Percentiles rank a stretch among this genome's conserved stretches.
Conservation (phyloP, 768 basidiomycete species). For the Hypholoma sublateritium region DNA sequence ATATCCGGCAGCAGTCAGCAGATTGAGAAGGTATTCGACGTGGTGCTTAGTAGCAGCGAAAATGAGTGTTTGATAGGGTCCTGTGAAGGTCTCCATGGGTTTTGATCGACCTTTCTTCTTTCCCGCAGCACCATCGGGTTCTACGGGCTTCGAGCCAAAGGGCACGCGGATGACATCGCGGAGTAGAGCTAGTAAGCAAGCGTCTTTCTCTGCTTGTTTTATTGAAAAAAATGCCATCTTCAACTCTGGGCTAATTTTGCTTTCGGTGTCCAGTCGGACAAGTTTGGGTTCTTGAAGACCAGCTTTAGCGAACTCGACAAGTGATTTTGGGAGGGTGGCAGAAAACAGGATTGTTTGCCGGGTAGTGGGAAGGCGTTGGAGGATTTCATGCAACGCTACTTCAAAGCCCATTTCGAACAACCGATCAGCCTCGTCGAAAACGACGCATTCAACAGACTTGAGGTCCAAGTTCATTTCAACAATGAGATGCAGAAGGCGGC, state of each 20-base stretch:
- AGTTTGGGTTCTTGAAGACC: constrained; percentile 92
- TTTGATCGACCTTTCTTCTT: constrained; percentile 53
- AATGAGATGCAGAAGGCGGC: constrained; percentile 92
- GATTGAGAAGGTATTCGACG: constrained; percentile 86
- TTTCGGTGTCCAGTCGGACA: constrained; percentile 93
- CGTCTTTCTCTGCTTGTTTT: constrained; percentile 93
- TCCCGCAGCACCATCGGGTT: constrained; percentile 29
- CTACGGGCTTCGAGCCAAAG: constrained; percentile 38
- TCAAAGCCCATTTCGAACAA: constrained; percentile 99
- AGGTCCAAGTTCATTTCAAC: constrained; percentile 97
- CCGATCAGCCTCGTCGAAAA: constrained; percentile 98
- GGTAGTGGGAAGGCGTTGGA: constrained; percentile 80
- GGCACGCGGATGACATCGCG: constrained; percentile 89
- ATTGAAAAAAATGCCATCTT: constrained; percentile 94
- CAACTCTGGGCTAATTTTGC: constrained; percentile 92
- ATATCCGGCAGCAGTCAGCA: constrained; percentile 82
- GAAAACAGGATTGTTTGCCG: constrained; percentile 96
- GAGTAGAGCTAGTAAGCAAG: constrained; percentile 78
- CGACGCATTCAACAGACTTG: constrained; percentile 82
- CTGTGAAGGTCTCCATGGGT: constrained; percentile 48
- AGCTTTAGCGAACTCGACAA: constrained; percentile 98
- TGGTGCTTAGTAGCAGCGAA: constrained; percentile 99
- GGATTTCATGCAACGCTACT: constrained; percentile 86
- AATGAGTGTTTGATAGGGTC: constrained; percentile 89
- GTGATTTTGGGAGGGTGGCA: constrained; percentile 91